Percentiles rank a stretch among this genome's conserved stretches.
Evolutionary conservation across 179 eudicot species (phyloP).

Genomic region (Heliamphora pulchella): DNA sequence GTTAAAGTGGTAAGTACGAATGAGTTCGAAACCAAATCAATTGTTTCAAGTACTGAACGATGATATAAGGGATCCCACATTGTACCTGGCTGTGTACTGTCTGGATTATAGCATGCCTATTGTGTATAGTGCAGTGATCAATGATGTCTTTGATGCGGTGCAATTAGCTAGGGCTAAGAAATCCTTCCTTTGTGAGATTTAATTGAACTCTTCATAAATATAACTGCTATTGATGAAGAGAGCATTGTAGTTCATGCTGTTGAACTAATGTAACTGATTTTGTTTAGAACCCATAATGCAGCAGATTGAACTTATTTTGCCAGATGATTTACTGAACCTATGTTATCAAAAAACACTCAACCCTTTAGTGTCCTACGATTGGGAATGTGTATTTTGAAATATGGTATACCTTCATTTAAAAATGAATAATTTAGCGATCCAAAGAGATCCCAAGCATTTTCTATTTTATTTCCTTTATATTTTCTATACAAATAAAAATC

Average conservation of each 20-base stretch:
- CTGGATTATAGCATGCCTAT: background rate
- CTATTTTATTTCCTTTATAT: no score
- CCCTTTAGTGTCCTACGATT: no score
- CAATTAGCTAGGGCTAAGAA: slow-evolving; percentile 4
- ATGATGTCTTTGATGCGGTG: background rate
- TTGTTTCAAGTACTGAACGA: background rate
- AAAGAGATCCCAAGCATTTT: no score
- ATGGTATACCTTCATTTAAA: no score
- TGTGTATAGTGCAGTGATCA: background rate
- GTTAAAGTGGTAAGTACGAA: background rate
- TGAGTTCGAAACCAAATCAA: background rate
- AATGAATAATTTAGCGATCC: no score
- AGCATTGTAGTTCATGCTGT: background rate
- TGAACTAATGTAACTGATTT: background rate
- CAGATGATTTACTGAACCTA: no score
- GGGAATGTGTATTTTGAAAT: no score
- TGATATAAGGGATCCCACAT: background rate
- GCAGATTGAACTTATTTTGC: no score
- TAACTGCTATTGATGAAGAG: background rate
- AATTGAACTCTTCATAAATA: background rate
- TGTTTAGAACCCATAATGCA: background rate
- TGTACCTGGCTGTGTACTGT: background rate
- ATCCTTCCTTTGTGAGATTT: background rate
- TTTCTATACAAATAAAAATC: no score
- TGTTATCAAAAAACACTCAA: no score